Percentiles rank a stretch among this genome's conserved stretches.
Evolutionary conservation across 192 early-diverging fungal species (phyloP).

Genomic region (Phycomyces nitens): DNA sequence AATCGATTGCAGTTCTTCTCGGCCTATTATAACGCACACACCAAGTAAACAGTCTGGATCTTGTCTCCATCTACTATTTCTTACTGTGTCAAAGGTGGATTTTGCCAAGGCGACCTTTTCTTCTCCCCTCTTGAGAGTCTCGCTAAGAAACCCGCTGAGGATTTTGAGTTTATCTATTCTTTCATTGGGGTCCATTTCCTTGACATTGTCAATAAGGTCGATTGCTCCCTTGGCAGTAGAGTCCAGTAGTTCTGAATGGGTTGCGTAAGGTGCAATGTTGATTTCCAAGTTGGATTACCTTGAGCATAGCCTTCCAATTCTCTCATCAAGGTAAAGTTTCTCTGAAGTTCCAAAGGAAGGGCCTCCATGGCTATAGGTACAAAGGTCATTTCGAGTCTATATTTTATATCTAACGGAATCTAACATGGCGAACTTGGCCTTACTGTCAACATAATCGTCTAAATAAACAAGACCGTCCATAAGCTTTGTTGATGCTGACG

Average conservation of each 20-base stretch:
- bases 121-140: conserved; percentile 81
- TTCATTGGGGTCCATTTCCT: conserved; percentile 51
- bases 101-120: conserved; percentile 92
- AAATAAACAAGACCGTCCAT: conserved; percentile 59
- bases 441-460: conserved; percentile 94
- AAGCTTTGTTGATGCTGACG: conserved; percentile 26
- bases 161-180: conserved; percentile 50
- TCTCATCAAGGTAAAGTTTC: conserved; percentile 91
- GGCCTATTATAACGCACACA: conserved; percentile 43
- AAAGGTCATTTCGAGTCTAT: not conserved
- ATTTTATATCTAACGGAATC: conserved; percentile 12
- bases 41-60: too few species aligned
- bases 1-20: conserved; percentile 86
- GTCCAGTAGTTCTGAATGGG: conserved; percentile 62
- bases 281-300: too few species aligned
- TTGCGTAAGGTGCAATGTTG: not conserved
- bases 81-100: conserved; percentile 88
- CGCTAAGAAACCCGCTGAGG: conserved; percentile 59
- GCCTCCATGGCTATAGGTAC: conserved; percentile 62
- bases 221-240: conserved; percentile 62
- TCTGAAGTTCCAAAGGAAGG: conserved; percentile 70
- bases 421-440: conserved; percentile 20
- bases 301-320: conserved; percentile 82
- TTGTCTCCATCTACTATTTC: conserved; percentile 1
- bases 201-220: conserved; percentile 66